Conservation (phyloP, 495 filamentous ascomycete species). For the Penicillium bialowiezense region DNA sequence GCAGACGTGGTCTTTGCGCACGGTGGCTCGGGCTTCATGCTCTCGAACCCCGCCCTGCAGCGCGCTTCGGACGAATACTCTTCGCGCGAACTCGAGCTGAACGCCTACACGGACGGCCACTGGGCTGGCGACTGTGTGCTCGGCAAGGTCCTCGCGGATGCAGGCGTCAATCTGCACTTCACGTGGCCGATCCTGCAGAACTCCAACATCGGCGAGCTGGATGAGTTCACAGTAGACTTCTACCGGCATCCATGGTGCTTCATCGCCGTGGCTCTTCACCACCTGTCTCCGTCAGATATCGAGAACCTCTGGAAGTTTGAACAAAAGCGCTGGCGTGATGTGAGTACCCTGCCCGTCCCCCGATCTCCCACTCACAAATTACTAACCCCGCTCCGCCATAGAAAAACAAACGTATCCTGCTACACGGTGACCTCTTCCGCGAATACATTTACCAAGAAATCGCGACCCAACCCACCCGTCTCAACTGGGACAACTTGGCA, state of each 20-base stretch:
- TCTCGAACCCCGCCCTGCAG: slow-evolving; percentile 56
- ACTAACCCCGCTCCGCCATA: slow-evolving; percentile 3
- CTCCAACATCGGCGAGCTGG: slow-evolving; percentile 42
- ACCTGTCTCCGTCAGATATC: slow-evolving; percentile 39
- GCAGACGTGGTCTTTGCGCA: slow-evolving; percentile 59
- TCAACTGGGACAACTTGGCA: slow-evolving; percentile 46
- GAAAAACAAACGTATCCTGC: slow-evolving; percentile 35
- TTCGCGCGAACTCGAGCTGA: slow-evolving; percentile 45
- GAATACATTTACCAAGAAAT: slow-evolving; percentile 42
- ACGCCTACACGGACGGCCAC: slow-evolving; percentile 50
- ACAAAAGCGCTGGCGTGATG: slow-evolving; percentile 34
- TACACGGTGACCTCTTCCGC: slow-evolving; percentile 44
- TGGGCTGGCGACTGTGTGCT: slow-evolving; percentile 72
- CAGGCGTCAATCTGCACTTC: slow-evolving; percentile 46
- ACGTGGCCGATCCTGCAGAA: slow-evolving; percentile 54
- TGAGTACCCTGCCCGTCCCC: slow-evolving; percentile 11
- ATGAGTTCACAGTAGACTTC: slow-evolving; percentile 38
- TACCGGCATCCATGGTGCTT: slow-evolving; percentile 54
- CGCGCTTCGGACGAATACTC: slow-evolving; percentile 43
- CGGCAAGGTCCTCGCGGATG: slow-evolving; percentile 54
- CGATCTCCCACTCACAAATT: not conserved
- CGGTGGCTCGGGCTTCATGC: slow-evolving; percentile 64
- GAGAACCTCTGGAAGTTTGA: slow-evolving; percentile 41
- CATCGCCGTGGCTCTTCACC: slow-evolving; percentile 55
- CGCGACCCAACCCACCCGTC: slow-evolving; percentile 21